These are phyloP conservation scores for Suillus hirtellus DNA, from an alignment of 768 basidiomycete genomes.

Conservation along the genomic window DNA sequence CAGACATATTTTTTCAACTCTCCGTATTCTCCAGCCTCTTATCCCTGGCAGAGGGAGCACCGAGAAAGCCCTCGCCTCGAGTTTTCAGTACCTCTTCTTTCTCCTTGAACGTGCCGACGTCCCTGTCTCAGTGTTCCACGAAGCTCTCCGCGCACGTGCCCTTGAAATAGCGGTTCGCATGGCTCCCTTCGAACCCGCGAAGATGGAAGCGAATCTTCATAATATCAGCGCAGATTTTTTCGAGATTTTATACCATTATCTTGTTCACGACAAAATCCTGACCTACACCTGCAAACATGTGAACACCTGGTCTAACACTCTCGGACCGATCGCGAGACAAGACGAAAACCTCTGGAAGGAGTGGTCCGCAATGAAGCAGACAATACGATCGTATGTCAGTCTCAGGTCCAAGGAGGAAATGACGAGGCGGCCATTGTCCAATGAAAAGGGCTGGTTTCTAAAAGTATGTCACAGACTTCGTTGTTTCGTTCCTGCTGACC, in stretches of 20 bases:
- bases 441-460: neutral
- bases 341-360: neutral
- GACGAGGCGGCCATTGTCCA: neutral
- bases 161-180: neutral
- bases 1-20: neutral
- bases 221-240: neutral
- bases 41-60: neutral
- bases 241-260: neutral
- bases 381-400: neutral
- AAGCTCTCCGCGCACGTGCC: neutral
- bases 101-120: neutral
- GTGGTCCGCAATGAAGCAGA: neutral
- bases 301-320: neutral
- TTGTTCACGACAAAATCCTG: slow-evolving; percentile 6
- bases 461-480: neutral
- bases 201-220: neutral
- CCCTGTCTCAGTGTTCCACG: neutral
- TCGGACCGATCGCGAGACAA: neutral
- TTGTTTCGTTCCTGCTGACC: neutral
- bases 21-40: neutral
- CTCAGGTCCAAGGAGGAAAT: neutral
- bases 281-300: neutral
- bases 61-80: too few relatives aligned
- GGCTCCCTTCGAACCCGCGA: neutral
- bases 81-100: neutral